Percentiles rank a stretch among this genome's conserved stretches.
Conservation (phyloP, 2,329 filamentous ascomycete species). For the Talaromyces pinophilus region DNA sequence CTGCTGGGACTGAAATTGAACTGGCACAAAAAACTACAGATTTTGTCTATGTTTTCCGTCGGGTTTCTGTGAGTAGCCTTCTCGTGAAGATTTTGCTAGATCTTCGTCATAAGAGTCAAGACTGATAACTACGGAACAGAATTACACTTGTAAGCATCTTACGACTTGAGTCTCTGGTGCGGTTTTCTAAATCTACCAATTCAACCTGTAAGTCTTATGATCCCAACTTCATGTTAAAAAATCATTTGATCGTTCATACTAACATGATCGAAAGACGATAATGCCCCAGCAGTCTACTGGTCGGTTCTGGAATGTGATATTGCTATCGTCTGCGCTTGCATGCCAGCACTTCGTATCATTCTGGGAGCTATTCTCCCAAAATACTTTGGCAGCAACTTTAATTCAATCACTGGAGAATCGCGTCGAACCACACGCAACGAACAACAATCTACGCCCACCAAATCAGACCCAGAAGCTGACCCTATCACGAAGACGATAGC, state of each 20-base stretch:
- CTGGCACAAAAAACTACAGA: constrained; percentile 53
- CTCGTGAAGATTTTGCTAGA: not conserved
- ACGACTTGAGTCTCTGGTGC: constrained; percentile 43
- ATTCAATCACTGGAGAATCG: constrained; percentile 13
- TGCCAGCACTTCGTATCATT: constrained; percentile 28
- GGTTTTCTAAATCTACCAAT: constrained; percentile 45
- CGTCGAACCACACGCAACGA: not conserved
- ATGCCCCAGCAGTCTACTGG: constrained; percentile 45
- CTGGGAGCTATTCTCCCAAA: constrained; percentile 20
- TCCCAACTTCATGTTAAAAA: no score
- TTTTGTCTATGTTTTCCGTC: constrained; percentile 55
- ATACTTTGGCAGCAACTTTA: constrained; percentile 23
- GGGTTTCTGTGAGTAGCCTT: constrained; percentile 45
- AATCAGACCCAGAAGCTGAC: constrained; percentile 18
- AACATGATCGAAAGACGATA: constrained; percentile 28
- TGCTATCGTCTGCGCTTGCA: constrained; percentile 49
- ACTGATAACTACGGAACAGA: constrained; percentile 26
- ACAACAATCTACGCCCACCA: not conserved
- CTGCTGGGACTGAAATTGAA: constrained; percentile 47
- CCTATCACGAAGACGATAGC: constrained; percentile 17
- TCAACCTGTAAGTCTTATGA: constrained; percentile 32
- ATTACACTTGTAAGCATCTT: constrained; percentile 47
- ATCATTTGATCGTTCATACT: not conserved
- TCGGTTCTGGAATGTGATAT: constrained; percentile 47
- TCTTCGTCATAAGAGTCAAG: not conserved